These are phyloP conservation scores for Cladosporium sp. DNA, from an alignment of 2,329 filamentous ascomycete species.

Conservation along the genomic window DNA sequence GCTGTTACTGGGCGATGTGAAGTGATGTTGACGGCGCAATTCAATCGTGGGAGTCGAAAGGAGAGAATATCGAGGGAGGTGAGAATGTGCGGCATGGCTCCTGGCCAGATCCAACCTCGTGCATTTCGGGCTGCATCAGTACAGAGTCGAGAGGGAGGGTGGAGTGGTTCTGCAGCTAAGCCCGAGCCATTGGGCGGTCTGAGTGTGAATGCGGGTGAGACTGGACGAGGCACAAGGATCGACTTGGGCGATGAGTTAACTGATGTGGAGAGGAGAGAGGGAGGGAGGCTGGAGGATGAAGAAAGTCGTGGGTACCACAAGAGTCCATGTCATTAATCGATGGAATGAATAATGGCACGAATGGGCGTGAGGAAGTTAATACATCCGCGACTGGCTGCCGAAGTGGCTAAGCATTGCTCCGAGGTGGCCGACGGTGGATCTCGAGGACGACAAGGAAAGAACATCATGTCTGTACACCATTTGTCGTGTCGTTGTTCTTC, in stretches of 20 bases:
- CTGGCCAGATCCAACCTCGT: neutral
- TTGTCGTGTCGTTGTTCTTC: neutral
- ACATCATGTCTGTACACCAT: neutral
- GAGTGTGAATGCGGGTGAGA: conserved; percentile 11
- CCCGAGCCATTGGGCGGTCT: conserved; percentile 3
- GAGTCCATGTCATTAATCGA: too few relatives aligned
- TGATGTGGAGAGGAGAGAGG: neutral
- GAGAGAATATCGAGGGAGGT: neutral
- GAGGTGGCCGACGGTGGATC: neutral
- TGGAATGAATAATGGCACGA: too few relatives aligned
- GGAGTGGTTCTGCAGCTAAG: neutral
- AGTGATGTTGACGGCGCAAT: too few relatives aligned
- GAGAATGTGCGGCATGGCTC: neutral
- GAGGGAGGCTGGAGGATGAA: neutral
- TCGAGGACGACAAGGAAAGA: neutral
- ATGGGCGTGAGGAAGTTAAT: neutral
- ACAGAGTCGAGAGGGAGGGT: neutral
- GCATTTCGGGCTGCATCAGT: neutral
- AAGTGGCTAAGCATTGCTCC: conserved; percentile 2
- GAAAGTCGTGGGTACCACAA: neutral
- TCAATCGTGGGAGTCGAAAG: too few relatives aligned
- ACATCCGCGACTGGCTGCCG: conserved; percentile 7
- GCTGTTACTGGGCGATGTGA: neutral
- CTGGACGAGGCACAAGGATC: neutral
- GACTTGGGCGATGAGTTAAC: neutral